Percentiles rank a stretch among this genome's conserved stretches.
phyloP scores from a whole-genome alignment of 2,329 filamentous ascomycete species.

The Malbranchea zuffiana region DNA sequence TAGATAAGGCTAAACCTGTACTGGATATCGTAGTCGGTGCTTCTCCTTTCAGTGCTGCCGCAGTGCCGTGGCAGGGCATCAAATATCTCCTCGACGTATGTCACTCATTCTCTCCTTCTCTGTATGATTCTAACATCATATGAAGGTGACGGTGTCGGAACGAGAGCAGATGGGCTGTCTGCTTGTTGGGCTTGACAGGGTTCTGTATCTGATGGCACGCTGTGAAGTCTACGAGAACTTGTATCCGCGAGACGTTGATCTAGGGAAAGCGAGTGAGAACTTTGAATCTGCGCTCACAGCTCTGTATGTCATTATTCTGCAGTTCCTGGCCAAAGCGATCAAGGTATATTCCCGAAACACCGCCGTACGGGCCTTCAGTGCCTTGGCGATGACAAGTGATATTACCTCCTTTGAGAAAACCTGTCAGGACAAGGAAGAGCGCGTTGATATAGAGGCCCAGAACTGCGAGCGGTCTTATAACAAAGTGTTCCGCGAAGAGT shows the following conservation, averaged over 20 bases:
- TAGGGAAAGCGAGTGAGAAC: not conserved
- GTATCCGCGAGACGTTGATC: too few relatives aligned
- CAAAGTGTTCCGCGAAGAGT: not conserved
- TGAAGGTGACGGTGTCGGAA: constrained; percentile 3
- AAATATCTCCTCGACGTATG: constrained; percentile 12
- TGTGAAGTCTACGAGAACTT: constrained; percentile 10
- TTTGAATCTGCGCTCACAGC: constrained; percentile 11
- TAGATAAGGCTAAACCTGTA: constrained; percentile 12
- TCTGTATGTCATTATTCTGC: constrained; percentile 15
- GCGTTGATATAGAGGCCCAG: constrained; percentile 10
- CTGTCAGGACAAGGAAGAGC: constrained; percentile 10
- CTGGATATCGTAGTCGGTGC: constrained; percentile 12
- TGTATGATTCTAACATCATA: not conserved
- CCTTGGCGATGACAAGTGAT: constrained; percentile 3
- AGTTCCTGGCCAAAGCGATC: constrained; percentile 12
- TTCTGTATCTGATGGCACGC: constrained; percentile 6
- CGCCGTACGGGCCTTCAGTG: not conserved
- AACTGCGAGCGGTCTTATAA: constrained; percentile 9
- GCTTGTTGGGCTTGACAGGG: constrained; percentile 7
- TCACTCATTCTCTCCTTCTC: not conserved
- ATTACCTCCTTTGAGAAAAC: constrained; percentile 7
- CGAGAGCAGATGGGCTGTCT: constrained; percentile 5
- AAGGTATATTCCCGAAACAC: not conserved
- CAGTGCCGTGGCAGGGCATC: constrained; percentile 14
- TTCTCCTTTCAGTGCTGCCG: constrained; percentile 13